Percentiles rank a stretch among this genome's conserved stretches.
These are phyloP conservation scores for Populus hybrid DNA, from an alignment of 441 rosid species.

Conservation along the genomic window DNA sequence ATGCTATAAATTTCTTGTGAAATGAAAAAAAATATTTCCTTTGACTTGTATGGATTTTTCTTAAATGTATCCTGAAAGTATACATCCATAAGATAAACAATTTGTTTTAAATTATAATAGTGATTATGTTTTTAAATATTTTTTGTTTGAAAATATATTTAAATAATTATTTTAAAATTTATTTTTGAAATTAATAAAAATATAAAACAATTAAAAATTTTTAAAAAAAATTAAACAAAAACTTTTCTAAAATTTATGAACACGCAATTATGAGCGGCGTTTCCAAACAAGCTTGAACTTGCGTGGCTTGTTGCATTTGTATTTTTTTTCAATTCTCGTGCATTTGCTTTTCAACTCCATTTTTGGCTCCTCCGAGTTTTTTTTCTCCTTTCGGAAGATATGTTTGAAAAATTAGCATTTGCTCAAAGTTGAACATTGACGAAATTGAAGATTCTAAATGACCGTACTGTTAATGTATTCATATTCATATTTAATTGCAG, in stretches of 20 bases:
- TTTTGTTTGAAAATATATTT: no score
- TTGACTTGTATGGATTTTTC: neutral
- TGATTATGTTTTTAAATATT: no score
- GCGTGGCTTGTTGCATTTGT: neutral
- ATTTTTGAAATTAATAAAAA: no score
- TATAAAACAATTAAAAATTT: no score
- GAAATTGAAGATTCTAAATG: neutral
- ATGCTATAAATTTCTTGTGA: neutral
- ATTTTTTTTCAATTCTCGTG: neutral
- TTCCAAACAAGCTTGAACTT: neutral
- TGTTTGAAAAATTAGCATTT: neutral
- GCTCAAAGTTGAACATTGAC: neutral
- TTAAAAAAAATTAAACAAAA: no score
- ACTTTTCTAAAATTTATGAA: no score
- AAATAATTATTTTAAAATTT: no score
- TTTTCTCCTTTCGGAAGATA: neutral
- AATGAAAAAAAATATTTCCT: neutral
- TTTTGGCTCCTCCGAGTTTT: neutral
- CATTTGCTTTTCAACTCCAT: neutral
- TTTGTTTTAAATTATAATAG: no score
- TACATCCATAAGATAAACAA: neutral
- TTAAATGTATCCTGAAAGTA: neutral
- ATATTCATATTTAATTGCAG: neutral
- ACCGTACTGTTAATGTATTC: no score
- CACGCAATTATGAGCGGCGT: no score